A percentile compares a stretch with the other conserved stretches of the same genome.
phyloP scores from a whole-genome alignment of 208 protist species.

The Acanthamoeba sp. region DNA sequence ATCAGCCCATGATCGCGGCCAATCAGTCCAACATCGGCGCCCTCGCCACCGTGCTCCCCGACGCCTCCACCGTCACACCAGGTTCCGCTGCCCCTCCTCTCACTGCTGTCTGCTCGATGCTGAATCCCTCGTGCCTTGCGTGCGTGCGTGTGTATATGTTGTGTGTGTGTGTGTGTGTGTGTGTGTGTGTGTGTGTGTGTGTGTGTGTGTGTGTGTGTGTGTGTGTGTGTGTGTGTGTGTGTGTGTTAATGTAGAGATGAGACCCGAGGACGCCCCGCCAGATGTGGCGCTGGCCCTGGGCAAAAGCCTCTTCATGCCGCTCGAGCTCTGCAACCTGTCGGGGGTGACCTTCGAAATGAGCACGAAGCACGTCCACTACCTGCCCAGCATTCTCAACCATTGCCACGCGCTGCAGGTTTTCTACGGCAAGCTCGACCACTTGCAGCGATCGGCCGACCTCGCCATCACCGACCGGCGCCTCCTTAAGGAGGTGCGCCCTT shows the following conservation, averaged over 20 bases:
- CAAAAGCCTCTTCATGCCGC: constrained; percentile 12
- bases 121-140: too few species aligned
- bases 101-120: not conserved
- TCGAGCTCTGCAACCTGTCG: constrained; percentile 17
- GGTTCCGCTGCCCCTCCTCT: not conserved
- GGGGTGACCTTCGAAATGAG: constrained; percentile 68
- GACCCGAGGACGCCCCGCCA: not conserved
- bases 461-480: not conserved
- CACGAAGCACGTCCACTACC: constrained; percentile 9
- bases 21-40: constrained; percentile 60
- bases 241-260: not conserved
- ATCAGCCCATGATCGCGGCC: constrained; percentile 53
- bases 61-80: not conserved
- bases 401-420: constrained; percentile 37
- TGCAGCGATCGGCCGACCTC: not conserved
- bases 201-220: too few species aligned
- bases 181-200: not conserved
- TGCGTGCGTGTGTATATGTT: too few species aligned
- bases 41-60: not conserved
- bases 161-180: not conserved
- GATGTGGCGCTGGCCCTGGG: not conserved
- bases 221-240: not conserved
- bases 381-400: constrained; percentile 50
- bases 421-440: not conserved
- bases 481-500: constrained; percentile 14